Evolutionary conservation across 257 asterid genomes (phyloP).

Genomic region (Rubia yunnanensis): DNA sequence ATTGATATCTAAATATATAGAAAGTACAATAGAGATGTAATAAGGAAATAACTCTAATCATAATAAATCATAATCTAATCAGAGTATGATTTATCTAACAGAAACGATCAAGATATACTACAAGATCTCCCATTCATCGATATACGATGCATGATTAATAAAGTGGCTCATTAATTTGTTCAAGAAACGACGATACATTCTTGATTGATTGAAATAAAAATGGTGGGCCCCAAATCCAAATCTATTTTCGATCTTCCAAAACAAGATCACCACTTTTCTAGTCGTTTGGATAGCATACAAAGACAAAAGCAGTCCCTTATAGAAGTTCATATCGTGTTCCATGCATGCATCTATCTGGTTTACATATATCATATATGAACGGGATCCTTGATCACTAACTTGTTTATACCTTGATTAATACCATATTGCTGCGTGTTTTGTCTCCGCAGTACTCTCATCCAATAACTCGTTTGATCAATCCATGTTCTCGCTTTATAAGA

Average conservation of each 20-base stretch:
- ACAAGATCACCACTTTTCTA: not conserved
- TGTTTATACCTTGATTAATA: not conserved
- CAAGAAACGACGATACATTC: constrained; percentile 3
- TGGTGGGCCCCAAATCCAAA: constrained; percentile 8
- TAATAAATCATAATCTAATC: too few species aligned
- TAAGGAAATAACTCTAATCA: too few species aligned
- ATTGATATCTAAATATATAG: too few species aligned
- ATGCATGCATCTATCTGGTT: not conserved
- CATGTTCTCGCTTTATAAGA: constrained; percentile 12
- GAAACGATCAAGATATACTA: not conserved
- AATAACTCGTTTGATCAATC: not conserved
- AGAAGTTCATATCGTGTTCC: not conserved
- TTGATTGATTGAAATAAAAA: not conserved
- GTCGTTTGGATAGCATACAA: constrained; percentile 9
- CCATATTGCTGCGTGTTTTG: not conserved
- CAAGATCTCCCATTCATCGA: not conserved
- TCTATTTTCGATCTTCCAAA: constrained; percentile 5
- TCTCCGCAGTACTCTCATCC: constrained; percentile 7
- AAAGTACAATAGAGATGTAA: too few species aligned
- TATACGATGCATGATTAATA: not conserved
- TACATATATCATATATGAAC: not conserved
- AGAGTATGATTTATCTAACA: too few species aligned
- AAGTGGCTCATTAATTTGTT: not conserved
- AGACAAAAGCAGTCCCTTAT: constrained; percentile 1
- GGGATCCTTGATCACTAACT: not conserved